Conservation (phyloP, 78 protist species). For the Trichosphaerium sp. region DNA sequence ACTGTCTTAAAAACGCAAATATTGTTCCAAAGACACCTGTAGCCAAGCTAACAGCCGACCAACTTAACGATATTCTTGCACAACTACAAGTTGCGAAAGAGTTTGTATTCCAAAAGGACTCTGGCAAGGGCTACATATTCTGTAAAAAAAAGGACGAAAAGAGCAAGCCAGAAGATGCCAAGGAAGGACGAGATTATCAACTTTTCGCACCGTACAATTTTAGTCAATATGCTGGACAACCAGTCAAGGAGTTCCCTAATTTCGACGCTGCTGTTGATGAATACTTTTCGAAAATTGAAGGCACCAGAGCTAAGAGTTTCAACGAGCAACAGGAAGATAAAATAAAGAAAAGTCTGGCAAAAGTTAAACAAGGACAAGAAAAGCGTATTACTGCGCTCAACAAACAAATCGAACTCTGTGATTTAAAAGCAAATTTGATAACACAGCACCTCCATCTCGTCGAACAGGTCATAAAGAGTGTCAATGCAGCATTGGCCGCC, state of each 20-base stretch:
- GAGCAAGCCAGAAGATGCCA: neutral
- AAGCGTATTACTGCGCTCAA: constrained; percentile 55
- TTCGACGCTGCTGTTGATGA: constrained; percentile 82
- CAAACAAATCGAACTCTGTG: too few relatives aligned
- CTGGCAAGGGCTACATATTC: neutral
- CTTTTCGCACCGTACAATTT: constrained; percentile 64
- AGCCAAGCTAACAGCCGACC: too few relatives aligned
- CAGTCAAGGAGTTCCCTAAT: constrained; percentile 20
- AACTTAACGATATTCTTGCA: too few relatives aligned
- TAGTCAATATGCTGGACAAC: constrained; percentile 10
- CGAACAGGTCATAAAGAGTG: constrained; percentile 3
- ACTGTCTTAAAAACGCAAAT: too few relatives aligned
- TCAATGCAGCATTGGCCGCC: constrained; percentile 11
- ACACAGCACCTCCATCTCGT: constrained; percentile 49
- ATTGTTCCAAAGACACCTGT: too few relatives aligned
- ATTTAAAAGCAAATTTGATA: constrained; percentile 52
- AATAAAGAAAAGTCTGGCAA: constrained; percentile 54
- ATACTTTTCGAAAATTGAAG: constrained; percentile 68
- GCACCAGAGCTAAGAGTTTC: constrained; percentile 52
- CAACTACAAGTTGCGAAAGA: too few relatives aligned
- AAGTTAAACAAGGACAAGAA: constrained; percentile 54
- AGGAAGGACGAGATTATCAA: constrained; percentile 21
- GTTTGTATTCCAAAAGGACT: too few relatives aligned
- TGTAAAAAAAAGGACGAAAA: neutral
- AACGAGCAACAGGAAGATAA: constrained; percentile 35